These are phyloP conservation scores for Stephanodiscus minutulus DNA, from an alignment of 108 stramenopile genomes.

Conservation along the genomic window DNA sequence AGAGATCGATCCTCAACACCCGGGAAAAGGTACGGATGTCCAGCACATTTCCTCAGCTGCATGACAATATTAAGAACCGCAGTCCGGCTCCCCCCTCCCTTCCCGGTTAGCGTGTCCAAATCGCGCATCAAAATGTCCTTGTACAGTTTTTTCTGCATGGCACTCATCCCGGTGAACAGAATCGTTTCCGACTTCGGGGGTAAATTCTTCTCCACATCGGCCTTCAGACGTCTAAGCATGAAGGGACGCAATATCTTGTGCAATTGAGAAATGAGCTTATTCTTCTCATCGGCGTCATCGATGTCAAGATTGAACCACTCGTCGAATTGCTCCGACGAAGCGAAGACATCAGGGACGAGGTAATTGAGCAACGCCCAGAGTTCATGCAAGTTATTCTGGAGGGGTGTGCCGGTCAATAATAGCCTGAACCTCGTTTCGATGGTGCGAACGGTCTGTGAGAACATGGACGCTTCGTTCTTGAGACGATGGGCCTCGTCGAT, in stretches of 20 bases:
- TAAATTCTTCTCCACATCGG: conserved; percentile 86
- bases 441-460: conserved; percentile 87
- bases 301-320: conserved; percentile 94
- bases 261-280: conserved; percentile 94
- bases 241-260: conserved; percentile 98
- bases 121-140: conserved; percentile 89
- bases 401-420: conserved; percentile 97
- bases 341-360: conserved; percentile 86
- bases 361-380: conserved; percentile 96
- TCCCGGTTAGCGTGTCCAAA: conserved; percentile 80
- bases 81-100: conserved; percentile 72
- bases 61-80: conserved; percentile 95
- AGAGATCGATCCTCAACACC: conserved; percentile 92
- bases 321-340: conserved; percentile 91
- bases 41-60: conserved; percentile 99
- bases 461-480: conserved; percentile 94
- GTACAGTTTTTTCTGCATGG: conserved; percentile 93
- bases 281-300: conserved; percentile 88
- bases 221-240: conserved; percentile 97
- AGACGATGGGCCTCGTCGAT: conserved; percentile 99
- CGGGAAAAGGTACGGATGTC: conserved; percentile 98
- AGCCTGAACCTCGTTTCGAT: conserved; percentile 91
- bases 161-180: conserved; percentile 90
- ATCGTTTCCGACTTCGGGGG: conserved; percentile 95
- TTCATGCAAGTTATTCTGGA: conserved; percentile 98